Evolutionary conservation across 495 filamentous ascomycete genomes (phyloP), one percentile per base, ranked within the genome.

Genomic region (Neurospora sp.): DNA sequence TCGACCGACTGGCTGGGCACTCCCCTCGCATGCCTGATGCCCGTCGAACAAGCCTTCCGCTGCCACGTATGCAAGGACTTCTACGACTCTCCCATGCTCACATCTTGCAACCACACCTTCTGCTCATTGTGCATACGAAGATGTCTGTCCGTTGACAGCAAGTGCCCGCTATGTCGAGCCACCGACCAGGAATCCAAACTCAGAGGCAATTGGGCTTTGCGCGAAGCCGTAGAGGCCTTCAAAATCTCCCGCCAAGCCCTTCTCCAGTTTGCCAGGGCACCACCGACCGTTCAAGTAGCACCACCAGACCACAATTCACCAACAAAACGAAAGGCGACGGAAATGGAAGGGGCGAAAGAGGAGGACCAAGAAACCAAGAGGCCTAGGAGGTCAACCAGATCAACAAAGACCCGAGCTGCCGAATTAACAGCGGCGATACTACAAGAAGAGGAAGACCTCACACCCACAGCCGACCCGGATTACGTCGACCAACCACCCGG

Each of bases 1-100:
- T 91, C 95, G 7, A 95, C 95, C 68, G 96, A 99, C 85, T 99
- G 96, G 96, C 84, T 93, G 18, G 76, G 84, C n/a, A 98, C 96
- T 27, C 88, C 90, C 1, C 84, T 98, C 10, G 86, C 90, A 3
- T 82, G 86, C 41, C 87, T 99, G 72, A 85, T 89, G 69, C 85
- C 90, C 7, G 87, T 99, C 71, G 96, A 99, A 77, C 89, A 93
- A 48, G 89, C 93, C 18, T 87, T 99, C 18, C 92, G 94, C 75
- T 99, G 96, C 81, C 92, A 98, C 77, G 91, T 99, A 72, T 99
- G 96, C 87, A 98, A 98, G 82, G 96, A 99, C 80, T 96, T 98
- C 82, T 98, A 92, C 83, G 87, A 88, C 73, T 94, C 92, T 31
- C 96, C 96, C 1, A 94, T 99, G 85, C 90, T 98, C 71, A 99